Evolutionary conservation across 176 grass and related monocot genomes (phyloP), one percentile per base, ranked within the genome.

Genomic region (Aegilops tauschii): DNA sequence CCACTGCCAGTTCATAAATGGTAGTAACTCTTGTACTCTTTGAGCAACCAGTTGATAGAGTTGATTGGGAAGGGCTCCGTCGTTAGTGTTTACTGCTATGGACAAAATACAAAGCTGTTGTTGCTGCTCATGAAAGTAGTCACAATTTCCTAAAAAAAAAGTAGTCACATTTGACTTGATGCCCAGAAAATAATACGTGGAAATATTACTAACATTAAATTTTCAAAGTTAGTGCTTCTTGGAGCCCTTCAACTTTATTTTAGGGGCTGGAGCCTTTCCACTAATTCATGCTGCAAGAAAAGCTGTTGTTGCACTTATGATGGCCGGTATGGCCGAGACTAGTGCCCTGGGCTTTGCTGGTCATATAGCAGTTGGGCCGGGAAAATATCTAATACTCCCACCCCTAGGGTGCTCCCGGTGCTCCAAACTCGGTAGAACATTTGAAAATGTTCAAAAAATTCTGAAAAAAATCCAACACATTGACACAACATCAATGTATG

Each of bases 81-180:
- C 45, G 90, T 98, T 84, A 98, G 90, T 28, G 32, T 12, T 83
- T 70, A 77, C 67, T 64, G 90, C 94, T 56, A 98, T 94, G 90
- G 90, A 96, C 42, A 16, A 98, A 88, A 88, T 96, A 90, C 61
- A 75, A 64, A 72, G 88, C 93, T 27, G 89, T 80, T 76, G 89
- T 94, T 84, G 97, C 94, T 82, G 94, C 92, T 67, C 92, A 98
- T 86, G 97, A 98, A 77, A 98, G 97, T 23, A 96, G 97, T 45
- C 80, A 90, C 73, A 88, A 90, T 1, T 49, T 49, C 45, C 13
- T 49, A 49, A 14, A 5, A 49, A 49, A 40, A 1, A 14, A 49
- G 47, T 49, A 49, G 47, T 49, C 47, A 5, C 47, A 49, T 49
- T 83, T 86, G 94, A 21, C 28, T 77, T 68, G 92, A 98, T 78